Evolutionary conservation across 495 filamentous ascomycete species (phyloP).

Genomic region (Xylaria longipes): DNA sequence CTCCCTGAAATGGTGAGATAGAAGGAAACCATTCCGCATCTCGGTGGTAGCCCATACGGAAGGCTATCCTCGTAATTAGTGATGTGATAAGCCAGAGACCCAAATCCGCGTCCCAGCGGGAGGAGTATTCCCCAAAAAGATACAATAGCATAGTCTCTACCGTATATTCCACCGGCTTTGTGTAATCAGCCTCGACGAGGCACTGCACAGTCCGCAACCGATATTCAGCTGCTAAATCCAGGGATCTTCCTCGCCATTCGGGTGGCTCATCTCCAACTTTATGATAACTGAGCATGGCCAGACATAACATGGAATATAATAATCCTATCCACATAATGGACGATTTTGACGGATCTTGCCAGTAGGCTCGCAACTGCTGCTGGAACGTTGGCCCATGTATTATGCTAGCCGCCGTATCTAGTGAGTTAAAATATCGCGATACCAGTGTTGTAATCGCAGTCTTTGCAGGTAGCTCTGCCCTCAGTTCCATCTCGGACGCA

Average conservation of each 20-base stretch:
- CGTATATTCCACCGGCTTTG: slow-evolving; percentile 81
- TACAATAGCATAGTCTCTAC: slow-evolving; percentile 92
- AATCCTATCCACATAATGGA: slow-evolving; percentile 89
- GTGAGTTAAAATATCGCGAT: slow-evolving; percentile 71
- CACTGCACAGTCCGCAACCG: slow-evolving; percentile 85
- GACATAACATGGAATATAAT: slow-evolving; percentile 83
- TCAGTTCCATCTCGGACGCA: slow-evolving; percentile 74
- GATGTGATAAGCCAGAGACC: slow-evolving; percentile 82
- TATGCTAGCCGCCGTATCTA: slow-evolving; percentile 66
- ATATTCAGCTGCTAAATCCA: slow-evolving; percentile 81
- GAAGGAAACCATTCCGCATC: slow-evolving; percentile 84
- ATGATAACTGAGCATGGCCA: slow-evolving; percentile 91
- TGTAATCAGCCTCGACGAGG: slow-evolving; percentile 86
- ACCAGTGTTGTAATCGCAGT: slow-evolving; percentile 80
- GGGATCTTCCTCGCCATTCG: slow-evolving; percentile 74
- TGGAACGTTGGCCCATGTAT: slow-evolving; percentile 89
- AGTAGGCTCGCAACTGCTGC: slow-evolving; percentile 84
- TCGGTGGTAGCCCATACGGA: slow-evolving; percentile 95
- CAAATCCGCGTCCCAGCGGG: slow-evolving; percentile 80
- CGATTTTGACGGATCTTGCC: slow-evolving; percentile 81
- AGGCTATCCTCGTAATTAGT: slow-evolving; percentile 82
- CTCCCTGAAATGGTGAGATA: slow-evolving; percentile 82
- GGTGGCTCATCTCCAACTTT: slow-evolving; percentile 90
- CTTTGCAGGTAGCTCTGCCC: slow-evolving; percentile 79
- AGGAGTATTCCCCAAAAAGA: slow-evolving; percentile 78